These are phyloP conservation scores for Aspergillus amoenus DNA, from an alignment of 2,329 filamentous ascomycete species.

Conservation along the genomic window DNA sequence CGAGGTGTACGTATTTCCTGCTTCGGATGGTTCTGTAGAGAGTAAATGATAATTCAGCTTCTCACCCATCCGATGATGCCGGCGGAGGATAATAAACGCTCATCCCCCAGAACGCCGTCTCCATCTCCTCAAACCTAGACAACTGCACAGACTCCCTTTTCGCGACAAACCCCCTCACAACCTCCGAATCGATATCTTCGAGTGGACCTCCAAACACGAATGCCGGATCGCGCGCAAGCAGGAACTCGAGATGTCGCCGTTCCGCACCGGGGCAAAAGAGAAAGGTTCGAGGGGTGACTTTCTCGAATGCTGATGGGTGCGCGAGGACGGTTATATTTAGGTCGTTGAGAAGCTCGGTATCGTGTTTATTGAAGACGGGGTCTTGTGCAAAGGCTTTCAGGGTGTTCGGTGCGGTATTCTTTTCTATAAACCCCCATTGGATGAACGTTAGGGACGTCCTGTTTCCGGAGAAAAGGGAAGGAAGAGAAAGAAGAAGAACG, in stretches of 20 bases:
- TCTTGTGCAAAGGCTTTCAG: slow-evolving; percentile 49
- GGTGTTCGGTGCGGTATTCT: not conserved
- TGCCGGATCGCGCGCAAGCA: slow-evolving; percentile 51
- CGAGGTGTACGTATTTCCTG: not conserved
- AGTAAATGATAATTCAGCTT: not conserved
- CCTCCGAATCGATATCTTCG: slow-evolving; percentile 30
- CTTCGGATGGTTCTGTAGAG: not conserved
- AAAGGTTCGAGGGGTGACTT: slow-evolving; percentile 51
- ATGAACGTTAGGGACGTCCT: too few relatives aligned
- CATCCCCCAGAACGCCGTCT: slow-evolving; percentile 41
- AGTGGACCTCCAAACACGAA: slow-evolving; percentile 58
- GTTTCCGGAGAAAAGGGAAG: not conserved
- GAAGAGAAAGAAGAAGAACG: not conserved
- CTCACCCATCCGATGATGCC: not conserved
- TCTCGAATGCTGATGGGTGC: slow-evolving; percentile 54
- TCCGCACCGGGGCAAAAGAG: slow-evolving; percentile 62
- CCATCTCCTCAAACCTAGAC: slow-evolving; percentile 30
- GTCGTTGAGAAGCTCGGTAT: slow-evolving; percentile 36
- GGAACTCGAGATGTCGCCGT: slow-evolving; percentile 51
- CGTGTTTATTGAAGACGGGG: slow-evolving; percentile 52
- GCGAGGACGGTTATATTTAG: slow-evolving; percentile 39
- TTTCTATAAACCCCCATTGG: not conserved
- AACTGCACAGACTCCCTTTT: slow-evolving; percentile 25
- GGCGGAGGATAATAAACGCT: slow-evolving; percentile 31
- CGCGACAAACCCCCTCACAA: slow-evolving; percentile 21